Percentiles rank a stretch among this genome's conserved stretches.
These are phyloP conservation scores for Mycena vulgaris DNA, from an alignment of 768 basidiomycete species.

Conservation along the genomic window DNA sequence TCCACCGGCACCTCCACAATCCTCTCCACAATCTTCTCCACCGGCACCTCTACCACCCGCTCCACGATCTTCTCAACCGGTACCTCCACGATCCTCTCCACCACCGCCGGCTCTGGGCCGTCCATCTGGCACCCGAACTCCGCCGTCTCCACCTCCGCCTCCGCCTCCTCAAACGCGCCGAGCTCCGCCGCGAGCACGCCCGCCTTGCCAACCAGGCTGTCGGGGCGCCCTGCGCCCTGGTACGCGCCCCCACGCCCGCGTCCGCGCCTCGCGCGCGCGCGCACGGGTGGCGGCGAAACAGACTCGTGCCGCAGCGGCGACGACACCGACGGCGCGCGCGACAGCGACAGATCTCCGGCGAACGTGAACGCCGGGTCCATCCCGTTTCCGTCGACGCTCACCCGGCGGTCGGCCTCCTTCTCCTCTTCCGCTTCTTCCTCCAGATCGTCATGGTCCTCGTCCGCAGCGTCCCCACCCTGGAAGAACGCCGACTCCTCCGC, in stretches of 20 bases:
- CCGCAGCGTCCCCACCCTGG: constrained; percentile 20
- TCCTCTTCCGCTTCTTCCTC: constrained; percentile 33
- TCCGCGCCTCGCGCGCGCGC: constrained; percentile 31
- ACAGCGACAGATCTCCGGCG: constrained; percentile 77
- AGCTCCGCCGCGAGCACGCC: constrained; percentile 82
- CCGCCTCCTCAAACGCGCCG: constrained; percentile 53
- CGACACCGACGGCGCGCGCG: constrained; percentile 67
- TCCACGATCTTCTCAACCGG: constrained; percentile 21
- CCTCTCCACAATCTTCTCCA: constrained; percentile 47
- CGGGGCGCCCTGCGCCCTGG: constrained; percentile 53
- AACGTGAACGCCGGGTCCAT: constrained; percentile 89
- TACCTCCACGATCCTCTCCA: constrained; percentile 22
- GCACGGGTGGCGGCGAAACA: constrained; percentile 28
- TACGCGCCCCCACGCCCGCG: constrained; percentile 25
- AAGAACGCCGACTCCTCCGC: constrained; percentile 37
- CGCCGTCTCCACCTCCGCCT: constrained; percentile 66
- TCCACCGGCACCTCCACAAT: too few relatives aligned
- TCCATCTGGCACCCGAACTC: constrained; percentile 83
- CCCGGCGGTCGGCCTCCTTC: constrained; percentile 16
- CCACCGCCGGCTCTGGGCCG: constrained; percentile 54
- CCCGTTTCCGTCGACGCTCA: constrained; percentile 68
- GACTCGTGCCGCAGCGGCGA: constrained; percentile 38
- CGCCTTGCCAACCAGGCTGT: constrained; percentile 79
- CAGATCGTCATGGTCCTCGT: constrained; percentile 38
- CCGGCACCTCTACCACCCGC: constrained; percentile 47